phyloP scores from a whole-genome alignment of 805 yeast genomes.

The Barnettozyma siamensis region DNA sequence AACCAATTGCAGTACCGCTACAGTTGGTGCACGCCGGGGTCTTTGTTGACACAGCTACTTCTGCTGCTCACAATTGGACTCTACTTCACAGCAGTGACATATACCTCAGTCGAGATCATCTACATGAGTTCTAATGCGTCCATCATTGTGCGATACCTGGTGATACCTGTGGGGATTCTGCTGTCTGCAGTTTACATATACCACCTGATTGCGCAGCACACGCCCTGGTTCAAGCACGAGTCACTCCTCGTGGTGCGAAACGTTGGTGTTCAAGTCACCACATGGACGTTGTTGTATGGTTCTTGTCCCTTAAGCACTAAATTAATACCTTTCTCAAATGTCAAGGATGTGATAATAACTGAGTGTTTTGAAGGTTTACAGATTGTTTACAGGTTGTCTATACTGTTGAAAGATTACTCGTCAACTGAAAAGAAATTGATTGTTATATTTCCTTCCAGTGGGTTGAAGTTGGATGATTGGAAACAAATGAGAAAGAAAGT shows the following conservation, averaged over 20 bases:
- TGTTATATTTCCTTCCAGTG: constrained; percentile 7
- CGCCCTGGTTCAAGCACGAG: constrained; percentile 7
- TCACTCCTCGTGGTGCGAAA: constrained; percentile 38
- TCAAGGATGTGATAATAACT: constrained; percentile 64
- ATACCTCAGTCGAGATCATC: too few species aligned
- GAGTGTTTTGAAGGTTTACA: constrained; percentile 70
- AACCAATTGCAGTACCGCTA: too few species aligned
- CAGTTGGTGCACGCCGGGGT: too few species aligned
- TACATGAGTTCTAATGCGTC: too few species aligned
- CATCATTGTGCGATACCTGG: too few species aligned
- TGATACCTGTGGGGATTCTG: neutral
- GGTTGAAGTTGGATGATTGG: constrained; percentile 8
- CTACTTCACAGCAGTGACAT: too few species aligned
- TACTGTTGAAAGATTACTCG: constrained; percentile 39
- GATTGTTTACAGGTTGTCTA: constrained; percentile 58
- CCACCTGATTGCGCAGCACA: neutral
- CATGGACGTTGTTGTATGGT: constrained; percentile 24
- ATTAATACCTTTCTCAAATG: constrained; percentile 51
- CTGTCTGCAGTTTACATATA: neutral
- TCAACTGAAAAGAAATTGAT: neutral
- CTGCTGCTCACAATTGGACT: too few species aligned
- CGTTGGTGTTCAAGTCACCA: constrained; percentile 42
- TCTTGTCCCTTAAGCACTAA: constrained; percentile 14
- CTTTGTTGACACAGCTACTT: too few species aligned
- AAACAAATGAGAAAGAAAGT: constrained; percentile 10